Evolutionary conservation across 139 green algal genomes (phyloP), one percentile per base, ranked within the genome.

Genomic region (Chlorella sp.): DNA sequence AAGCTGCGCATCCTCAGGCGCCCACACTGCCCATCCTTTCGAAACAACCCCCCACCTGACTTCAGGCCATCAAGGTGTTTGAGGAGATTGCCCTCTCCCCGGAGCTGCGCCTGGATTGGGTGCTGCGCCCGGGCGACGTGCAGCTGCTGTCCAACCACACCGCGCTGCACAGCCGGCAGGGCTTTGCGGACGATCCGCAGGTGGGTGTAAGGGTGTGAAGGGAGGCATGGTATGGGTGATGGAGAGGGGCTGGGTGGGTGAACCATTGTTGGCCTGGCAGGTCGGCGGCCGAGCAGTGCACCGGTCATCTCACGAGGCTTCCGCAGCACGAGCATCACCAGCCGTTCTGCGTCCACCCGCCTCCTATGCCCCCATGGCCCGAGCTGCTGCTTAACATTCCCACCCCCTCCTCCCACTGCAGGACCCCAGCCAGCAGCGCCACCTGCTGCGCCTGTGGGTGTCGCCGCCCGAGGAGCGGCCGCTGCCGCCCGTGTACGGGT

Each of bases 131-230:
- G n/a, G 90, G 90, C 24, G 92, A 95, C 81, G 84, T 95, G 22
- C 92, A 95, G 89, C 76, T 95, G 41, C 84, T 95, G 32, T 86
- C 89, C 89, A 95, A 95, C 88, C 90, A 94, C 82, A 89, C 80
- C 4, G 79, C 83, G 60, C 76, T 95, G 41, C 92, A 95, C 85
- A 84, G 80, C 2, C 85, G 92, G 36, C 76, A 84, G 14, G 85
- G 68, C 26, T 94, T 92, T 62, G 72, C 51, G 13, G 92, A 95
- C 80, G 68, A 83, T 48, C 68, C 83, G 62, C 76, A 81, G 76
- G 51, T 81, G 73, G n/a, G 4, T 44, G 48, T n/a, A 26, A 11
- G 32, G 43, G 73, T 6, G 22, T 24, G 44, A 30, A 36, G 40
- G 56, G 70, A n/a, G 40, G 70, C 16, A 36, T 2, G 3, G 38